Conservation (phyloP, 23 red algal species). For the Agarophyton chilense region DNA sequence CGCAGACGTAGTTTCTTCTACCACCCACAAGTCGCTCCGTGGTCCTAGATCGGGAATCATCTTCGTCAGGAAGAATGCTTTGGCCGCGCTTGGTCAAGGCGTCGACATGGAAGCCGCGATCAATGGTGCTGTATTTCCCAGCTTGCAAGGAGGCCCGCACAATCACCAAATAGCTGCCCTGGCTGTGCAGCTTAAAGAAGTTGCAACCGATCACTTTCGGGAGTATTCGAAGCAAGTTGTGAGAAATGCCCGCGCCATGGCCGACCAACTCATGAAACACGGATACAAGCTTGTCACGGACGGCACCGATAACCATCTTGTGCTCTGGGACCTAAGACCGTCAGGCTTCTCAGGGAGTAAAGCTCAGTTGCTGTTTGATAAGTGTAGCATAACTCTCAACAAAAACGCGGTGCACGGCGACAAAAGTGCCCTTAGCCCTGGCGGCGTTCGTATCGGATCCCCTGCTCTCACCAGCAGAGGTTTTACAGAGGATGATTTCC, state of each 20-base stretch:
- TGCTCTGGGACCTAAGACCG: slow-evolving; percentile 94
- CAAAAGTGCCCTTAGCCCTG: slow-evolving; percentile 88
- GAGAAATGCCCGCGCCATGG: slow-evolving; percentile 84
- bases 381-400: slow-evolving; percentile 91
- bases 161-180: slow-evolving; percentile 95
- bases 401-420: slow-evolving; percentile 98
- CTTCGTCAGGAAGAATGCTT: slow-evolving; percentile 81
- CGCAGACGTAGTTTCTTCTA: slow-evolving; percentile 93
- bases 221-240: slow-evolving; percentile 82
- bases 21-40: slow-evolving; percentile 97
- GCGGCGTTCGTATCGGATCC: slow-evolving; percentile 92
- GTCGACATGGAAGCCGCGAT: slow-evolving; percentile 67
- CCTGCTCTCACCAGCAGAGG: slow-evolving; percentile 92
- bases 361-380: slow-evolving; percentile 92
- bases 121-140: slow-evolving; percentile 94
- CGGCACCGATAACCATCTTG: slow-evolving; percentile 97
- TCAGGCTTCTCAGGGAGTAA: slow-evolving; percentile 81
- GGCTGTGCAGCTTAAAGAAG: slow-evolving; percentile 84
- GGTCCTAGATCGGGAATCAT: slow-evolving; percentile 93
- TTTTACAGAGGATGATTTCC: slow-evolving; percentile 91
- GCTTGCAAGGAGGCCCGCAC: slow-evolving; percentile 96
- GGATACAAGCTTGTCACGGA: slow-evolving; percentile 95
- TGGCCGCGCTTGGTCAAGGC: slow-evolving; percentile 33
- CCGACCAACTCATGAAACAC: slow-evolving; percentile 67
- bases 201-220: slow-evolving; percentile 69